phyloP scores from a whole-genome alignment of 805 yeast species.

The Lipomyces kockii region DNA sequence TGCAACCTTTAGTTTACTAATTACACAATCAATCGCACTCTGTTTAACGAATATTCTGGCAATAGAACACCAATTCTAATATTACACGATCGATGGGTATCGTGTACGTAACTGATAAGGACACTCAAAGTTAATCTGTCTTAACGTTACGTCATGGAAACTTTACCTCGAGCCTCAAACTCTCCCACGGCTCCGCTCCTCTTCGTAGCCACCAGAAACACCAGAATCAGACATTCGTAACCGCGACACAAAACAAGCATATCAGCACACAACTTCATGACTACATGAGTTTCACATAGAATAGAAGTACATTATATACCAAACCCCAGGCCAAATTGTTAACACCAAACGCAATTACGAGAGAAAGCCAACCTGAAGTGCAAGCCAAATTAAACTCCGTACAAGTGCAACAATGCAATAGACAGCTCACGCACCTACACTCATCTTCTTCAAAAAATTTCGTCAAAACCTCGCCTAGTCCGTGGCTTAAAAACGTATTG shows the following conservation, averaged over 20 bases:
- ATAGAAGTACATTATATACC: not conserved
- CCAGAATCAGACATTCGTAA: not conserved
- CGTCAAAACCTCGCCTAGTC: not conserved
- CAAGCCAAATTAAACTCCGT: not conserved
- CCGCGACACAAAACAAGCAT: too few species aligned
- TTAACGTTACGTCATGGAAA: not conserved
- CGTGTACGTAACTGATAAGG: not conserved
- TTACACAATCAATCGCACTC: too few species aligned
- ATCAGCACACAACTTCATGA: not conserved
- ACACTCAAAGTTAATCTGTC: too few species aligned
- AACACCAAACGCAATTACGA: not conserved
- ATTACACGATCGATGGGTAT: not conserved
- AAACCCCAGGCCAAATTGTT: not conserved
- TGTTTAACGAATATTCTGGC: too few species aligned
- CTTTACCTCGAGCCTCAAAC: not conserved
- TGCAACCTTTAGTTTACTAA: too few species aligned
- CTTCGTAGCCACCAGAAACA: not conserved
- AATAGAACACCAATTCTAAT: too few species aligned
- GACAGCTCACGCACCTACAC: not conserved
- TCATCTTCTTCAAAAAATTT: not conserved
- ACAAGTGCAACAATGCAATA: not conserved
- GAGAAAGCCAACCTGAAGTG: not conserved
- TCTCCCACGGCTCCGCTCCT: not conserved
- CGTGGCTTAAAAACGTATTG: not conserved
- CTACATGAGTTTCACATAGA: not conserved